These are phyloP conservation scores for Lolium rigidum DNA, from an alignment of 176 grass and related monocot genomes.

Conservation along the genomic window DNA sequence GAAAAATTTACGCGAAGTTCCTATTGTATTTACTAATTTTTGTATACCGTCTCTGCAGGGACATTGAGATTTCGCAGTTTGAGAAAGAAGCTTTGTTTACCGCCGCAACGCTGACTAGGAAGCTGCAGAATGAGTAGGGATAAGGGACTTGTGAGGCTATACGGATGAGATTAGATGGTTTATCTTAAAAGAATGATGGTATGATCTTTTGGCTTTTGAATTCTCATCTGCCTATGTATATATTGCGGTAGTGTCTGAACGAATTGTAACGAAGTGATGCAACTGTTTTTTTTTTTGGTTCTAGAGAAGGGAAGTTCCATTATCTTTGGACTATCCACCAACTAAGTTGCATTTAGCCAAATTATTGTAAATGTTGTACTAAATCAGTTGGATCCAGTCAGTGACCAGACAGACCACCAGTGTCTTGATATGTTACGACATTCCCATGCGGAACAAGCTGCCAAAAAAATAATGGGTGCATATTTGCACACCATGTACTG, in stretches of 20 bases:
- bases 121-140: slow-evolving; percentile 33
- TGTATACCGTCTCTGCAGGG: slow-evolving; percentile 43
- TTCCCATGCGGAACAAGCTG: too few relatives aligned
- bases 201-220: neutral
- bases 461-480: too few relatives aligned
- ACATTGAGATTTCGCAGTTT: slow-evolving; percentile 62
- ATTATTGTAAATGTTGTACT: too few relatives aligned
- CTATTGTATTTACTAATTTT: neutral
- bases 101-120: slow-evolving; percentile 54
- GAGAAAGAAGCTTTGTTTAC: slow-evolving; percentile 81
- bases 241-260: neutral
- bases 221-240: slow-evolving; percentile 11
- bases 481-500: too few relatives aligned
- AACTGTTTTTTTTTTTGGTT: neutral
- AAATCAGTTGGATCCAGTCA: too few relatives aligned
- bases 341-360: neutral
- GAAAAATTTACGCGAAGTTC: slow-evolving; percentile 2
- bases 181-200: neutral
- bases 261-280: neutral
- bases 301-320: neutral
- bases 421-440: too few relatives aligned
- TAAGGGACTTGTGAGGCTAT: slow-evolving; percentile 14
- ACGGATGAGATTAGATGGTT: neutral
- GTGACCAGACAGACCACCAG: too few relatives aligned
- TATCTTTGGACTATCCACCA: neutral